A percentile compares a stretch with the other conserved stretches of the same genome.
These are phyloP conservation scores for Acanthamoeba sp. DNA, from an alignment of 208 protist species.

Conservation along the genomic window DNA sequence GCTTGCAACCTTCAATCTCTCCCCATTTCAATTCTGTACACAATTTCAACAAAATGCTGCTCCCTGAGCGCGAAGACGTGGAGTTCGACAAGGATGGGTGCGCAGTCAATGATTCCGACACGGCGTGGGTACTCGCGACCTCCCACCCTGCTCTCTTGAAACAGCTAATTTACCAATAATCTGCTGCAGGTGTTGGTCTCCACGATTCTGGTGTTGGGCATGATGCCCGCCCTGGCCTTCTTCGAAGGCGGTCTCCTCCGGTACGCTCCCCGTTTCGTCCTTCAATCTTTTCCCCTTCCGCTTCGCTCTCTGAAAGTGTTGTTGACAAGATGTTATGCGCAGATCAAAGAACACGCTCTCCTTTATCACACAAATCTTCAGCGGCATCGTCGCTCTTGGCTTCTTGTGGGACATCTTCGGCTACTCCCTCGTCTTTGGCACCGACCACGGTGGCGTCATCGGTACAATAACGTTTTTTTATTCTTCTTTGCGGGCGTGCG, in stretches of 20 bases:
- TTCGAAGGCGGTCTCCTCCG: constrained; percentile 38
- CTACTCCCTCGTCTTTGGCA: constrained; percentile 87
- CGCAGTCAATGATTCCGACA: background rate
- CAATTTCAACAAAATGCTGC: too few species aligned
- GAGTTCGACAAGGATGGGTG: background rate
- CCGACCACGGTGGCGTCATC: constrained; percentile 37
- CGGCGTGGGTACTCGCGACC: constrained; percentile 4
- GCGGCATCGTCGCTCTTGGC: constrained; percentile 76
- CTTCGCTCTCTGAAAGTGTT: background rate
- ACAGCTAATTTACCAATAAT: too few species aligned
- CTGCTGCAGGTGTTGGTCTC: constrained; percentile 30
- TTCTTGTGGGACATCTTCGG: constrained; percentile 85
- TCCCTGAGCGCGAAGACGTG: background rate
- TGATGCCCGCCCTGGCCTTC: constrained; percentile 56
- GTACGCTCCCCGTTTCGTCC: too few species aligned
- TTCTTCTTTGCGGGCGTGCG: too few species aligned
- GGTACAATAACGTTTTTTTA: too few species aligned
- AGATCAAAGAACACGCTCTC: constrained; percentile 88
- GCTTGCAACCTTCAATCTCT: too few species aligned
- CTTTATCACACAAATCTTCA: constrained; percentile 86
- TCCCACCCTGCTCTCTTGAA: too few species aligned
- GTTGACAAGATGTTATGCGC: too few species aligned
- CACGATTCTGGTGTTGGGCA: constrained; percentile 39
- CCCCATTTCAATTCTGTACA: too few species aligned
- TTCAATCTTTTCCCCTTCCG: background rate